phyloP scores from a whole-genome alignment of 2,329 filamentous ascomycete species.

The Didymosphaeria variabile region DNA sequence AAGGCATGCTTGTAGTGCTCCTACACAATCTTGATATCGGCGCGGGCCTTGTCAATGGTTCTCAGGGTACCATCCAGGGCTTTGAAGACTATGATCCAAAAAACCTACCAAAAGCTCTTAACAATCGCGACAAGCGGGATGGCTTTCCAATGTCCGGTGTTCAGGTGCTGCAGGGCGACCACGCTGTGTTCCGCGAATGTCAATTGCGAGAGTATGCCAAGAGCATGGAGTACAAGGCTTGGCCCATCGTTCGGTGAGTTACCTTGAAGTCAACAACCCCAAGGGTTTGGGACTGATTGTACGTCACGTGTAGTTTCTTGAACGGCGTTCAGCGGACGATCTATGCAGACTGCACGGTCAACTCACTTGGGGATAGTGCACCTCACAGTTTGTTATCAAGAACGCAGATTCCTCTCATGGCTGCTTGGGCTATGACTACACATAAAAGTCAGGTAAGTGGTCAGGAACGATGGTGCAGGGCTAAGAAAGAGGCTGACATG shows the following conservation, averaged over 20 bases:
- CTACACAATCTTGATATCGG: constrained; percentile 58
- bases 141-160: constrained; percentile 1
- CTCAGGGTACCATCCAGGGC: constrained; percentile 42
- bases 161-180: constrained; percentile 47
- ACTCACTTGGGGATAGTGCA: constrained; percentile 55
- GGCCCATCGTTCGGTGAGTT: constrained; percentile 58
- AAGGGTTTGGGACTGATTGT: neutral
- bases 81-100: constrained; percentile 49
- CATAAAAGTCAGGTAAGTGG: constrained; percentile 61
- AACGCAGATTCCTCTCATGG: constrained; percentile 68
- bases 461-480: neutral
- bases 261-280: too few species aligned
- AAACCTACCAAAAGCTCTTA: constrained; percentile 38
- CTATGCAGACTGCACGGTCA: constrained; percentile 61
- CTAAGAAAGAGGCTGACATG: constrained; percentile 8
- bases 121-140: constrained; percentile 10
- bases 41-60: constrained; percentile 46
- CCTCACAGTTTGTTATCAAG: constrained; percentile 62
- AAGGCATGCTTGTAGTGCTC: constrained; percentile 63
- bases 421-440: constrained; percentile 70
- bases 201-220: constrained; percentile 54
- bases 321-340: constrained; percentile 59
- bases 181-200: constrained; percentile 48
- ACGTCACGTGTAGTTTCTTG: constrained; percentile 51
- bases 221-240: constrained; percentile 45